Evolutionary conservation across 148 eudicot species (phyloP), one percentile per base, ranked within the genome.

Genomic region (Arctostaphylos glauca): DNA sequence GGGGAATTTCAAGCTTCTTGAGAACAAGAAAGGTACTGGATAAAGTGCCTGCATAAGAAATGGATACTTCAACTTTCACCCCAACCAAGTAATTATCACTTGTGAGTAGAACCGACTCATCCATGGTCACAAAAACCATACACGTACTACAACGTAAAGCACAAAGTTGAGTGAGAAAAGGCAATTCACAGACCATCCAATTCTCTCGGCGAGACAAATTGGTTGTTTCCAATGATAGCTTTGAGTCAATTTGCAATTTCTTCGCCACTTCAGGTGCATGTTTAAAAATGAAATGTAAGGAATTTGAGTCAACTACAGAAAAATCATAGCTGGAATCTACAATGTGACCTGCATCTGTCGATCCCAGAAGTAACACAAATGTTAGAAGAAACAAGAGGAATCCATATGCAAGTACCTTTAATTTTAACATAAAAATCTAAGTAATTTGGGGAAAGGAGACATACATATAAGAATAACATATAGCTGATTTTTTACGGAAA

Each of bases 301-400:
- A 88, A 83, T 96, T 96, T 82, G 99, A 92, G 86, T 96, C 99
- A 62, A 94, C 92, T 44, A 94, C 98, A 77, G 91, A 82, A 59
- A 96, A 86, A 86, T 92, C 97, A 83, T 91, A 92, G 82, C 91
- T 94, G 77, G 94, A 85, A 70, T 90, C 93, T 84, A 88, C 47
- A 84, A 94, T 87, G 52, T 82, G 88, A 59, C 86, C 78, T 76
- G 88, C 84, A 88, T 88, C 99, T 96, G 98, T 86, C 79, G 89
- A 80, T 78, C 23, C 74, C 78, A 74, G 70, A 77, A 81, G 25
- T 54, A 84, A 41, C 60, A 38, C 59, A 76, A 38, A 59, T 12
- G 25, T n/a, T 71, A 84, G 56, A 64, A 82, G 54, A 74, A 58
- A 79, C 14, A 68, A 72, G 9, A 50, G 2, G 49, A 12, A 50